A percentile compares a stretch with the other conserved stretches of the same genome.
phyloP scores from a whole-genome alignment of 108 stramenopile genomes.

The Pseudonitzschia multiseries region DNA sequence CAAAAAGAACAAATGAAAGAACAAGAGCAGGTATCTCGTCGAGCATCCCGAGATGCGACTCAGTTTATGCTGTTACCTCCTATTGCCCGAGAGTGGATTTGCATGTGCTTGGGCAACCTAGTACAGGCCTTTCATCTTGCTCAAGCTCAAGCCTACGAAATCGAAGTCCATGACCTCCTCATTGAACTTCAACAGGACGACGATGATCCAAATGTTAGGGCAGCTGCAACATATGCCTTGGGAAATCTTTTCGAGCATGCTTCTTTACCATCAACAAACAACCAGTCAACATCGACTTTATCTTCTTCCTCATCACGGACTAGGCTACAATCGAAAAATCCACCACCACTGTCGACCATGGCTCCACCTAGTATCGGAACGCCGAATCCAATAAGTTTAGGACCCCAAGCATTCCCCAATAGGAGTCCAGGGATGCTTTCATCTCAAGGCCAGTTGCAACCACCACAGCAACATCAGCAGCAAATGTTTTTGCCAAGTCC shows the following conservation, averaged over 20 bases:
- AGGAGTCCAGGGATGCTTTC: slow-evolving; percentile 9
- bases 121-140: slow-evolving; percentile 57
- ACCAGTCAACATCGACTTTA: background rate
- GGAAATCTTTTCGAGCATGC: slow-evolving; percentile 60
- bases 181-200: slow-evolving; percentile 60
- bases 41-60: slow-evolving; percentile 19
- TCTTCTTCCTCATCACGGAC: slow-evolving; percentile 1
- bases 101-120: slow-evolving; percentile 82
- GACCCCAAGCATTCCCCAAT: slow-evolving; percentile 16
- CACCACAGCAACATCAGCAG: slow-evolving; percentile 21
- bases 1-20: slow-evolving; percentile 19
- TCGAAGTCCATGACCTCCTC: slow-evolving; percentile 67
- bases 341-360: background rate
- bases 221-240: slow-evolving; percentile 87
- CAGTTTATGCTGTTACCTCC: slow-evolving; percentile 30
- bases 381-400: slow-evolving; percentile 26
- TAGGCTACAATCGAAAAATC: background rate
- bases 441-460: slow-evolving; percentile 11
- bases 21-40: slow-evolving; percentile 18
- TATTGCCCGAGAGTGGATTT: slow-evolving; percentile 79
- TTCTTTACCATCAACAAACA: slow-evolving; percentile 14
- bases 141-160: slow-evolving; percentile 61
- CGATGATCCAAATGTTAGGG: slow-evolving; percentile 66
- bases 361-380: slow-evolving; percentile 12
- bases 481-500: slow-evolving; percentile 16